Evolutionary conservation across 805 yeast genomes (phyloP).

Genomic region (Cephaloascus albidus): DNA sequence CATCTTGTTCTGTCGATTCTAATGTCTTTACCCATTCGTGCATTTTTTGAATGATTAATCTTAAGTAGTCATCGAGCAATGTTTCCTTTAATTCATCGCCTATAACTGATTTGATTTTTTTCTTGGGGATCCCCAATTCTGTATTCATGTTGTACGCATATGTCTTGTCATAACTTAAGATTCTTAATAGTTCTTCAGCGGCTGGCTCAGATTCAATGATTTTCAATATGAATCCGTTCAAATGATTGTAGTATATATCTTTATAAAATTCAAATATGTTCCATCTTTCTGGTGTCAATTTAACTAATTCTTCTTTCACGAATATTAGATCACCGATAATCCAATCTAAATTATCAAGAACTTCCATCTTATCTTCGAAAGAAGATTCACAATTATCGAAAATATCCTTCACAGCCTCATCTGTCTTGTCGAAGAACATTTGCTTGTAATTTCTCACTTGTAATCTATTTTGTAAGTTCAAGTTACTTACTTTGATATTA

Average conservation of each 20-base stretch:
- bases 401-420: constrained; percentile 52
- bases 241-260: constrained; percentile 55
- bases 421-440: constrained; percentile 50
- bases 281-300: constrained; percentile 70
- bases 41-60: constrained; percentile 63
- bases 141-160: constrained; percentile 46
- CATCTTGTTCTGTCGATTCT: constrained; percentile 52
- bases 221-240: constrained; percentile 54
- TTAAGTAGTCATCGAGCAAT: constrained; percentile 70
- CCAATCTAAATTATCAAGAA: constrained; percentile 72
- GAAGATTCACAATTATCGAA: constrained; percentile 57
- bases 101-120: constrained; percentile 42
- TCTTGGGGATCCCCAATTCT: constrained; percentile 40
- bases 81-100: constrained; percentile 66
- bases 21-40: constrained; percentile 77
- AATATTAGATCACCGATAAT: constrained; percentile 69
- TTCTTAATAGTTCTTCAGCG: constrained; percentile 60
- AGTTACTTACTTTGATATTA: constrained; percentile 3
- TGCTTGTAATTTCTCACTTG: constrained; percentile 49
- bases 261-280: constrained; percentile 52
- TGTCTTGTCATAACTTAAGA: constrained; percentile 70
- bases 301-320: constrained; percentile 48
- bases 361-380: constrained; percentile 43
- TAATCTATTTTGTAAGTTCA: constrained; percentile 30
- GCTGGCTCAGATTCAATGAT: constrained; percentile 69